Base-by-base conservation (phyloP, 2,329 filamentous ascomycete genomes). In the Nemania diffusa region DNA sequence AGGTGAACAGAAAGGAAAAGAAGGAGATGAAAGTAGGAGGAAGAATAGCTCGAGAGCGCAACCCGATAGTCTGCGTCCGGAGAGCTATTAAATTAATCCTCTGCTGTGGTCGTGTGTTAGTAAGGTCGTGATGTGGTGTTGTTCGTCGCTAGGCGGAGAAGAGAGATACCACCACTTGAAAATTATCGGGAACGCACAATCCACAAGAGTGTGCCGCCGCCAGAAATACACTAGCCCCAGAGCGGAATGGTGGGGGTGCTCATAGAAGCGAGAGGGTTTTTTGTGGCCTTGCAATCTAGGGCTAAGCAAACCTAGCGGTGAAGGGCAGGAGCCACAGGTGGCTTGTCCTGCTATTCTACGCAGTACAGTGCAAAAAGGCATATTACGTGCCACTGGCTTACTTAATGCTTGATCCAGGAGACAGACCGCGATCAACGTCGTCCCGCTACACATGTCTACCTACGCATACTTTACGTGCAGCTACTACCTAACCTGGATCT, bases 181-280 rank as follows among this genome's bases (percentile, higher is more conserved):
- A 77, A 77, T 75, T 77, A 75, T 75, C 72, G 70, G 73, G 64
- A 68, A 72, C 71, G 67, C 71, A 73, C 72, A 71, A 73, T 65
- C 70, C 62, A 37, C 51, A 65, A 65, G 66, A 72, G 72, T 75
- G 73, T 75, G 73, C 70, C 70, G 48, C 69, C 72, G 66, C 57
- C 60, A 68, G 52, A 65, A 70, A 24, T 4, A n/a, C 40, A 50
- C 74, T 75, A 75, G 29, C 26, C 73, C 64, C 24, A 1, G 56
- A 37, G 68, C 27, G 13, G 72, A 73, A 71, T 73, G 62, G 75
- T 73, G 73, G 73, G 71, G 73, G 40, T 57, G 20, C n/a, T 17
- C 40, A 15, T 17, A 46, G 72, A 75, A 73, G 74, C 73, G 74
- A 76, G 68, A 69, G 69, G 67, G 68, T 58, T 73, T 71, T 74